Evolutionary conservation across 2,329 filamentous ascomycete species (phyloP), one percentile per base, ranked within the genome.

Genomic region (Ilyonectria sp.): DNA sequence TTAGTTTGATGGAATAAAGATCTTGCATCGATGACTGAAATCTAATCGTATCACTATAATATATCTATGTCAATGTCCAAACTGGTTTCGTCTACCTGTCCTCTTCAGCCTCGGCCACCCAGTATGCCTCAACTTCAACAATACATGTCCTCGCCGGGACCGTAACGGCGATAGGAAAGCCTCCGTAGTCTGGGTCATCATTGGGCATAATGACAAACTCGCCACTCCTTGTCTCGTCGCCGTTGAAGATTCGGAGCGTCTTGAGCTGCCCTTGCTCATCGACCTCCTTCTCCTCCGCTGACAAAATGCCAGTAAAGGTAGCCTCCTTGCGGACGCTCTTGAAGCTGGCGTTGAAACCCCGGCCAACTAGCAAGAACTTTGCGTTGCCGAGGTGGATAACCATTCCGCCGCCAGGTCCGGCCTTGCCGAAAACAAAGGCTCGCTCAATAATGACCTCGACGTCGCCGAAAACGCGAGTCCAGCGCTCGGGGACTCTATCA

Each of bases 171-270:
- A 88, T 89, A 0, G 86, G 86, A 64, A 88, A 88, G 0, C 84
- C 85, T 1, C 86, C 87, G 72, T 89, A 89, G 67, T 89, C 86
- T 0, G 86, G 86, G 37, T 87, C 80, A 37, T 87, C 84, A 64
- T 84, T 86, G 1, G 86, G 87, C 87, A 90, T 90, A 69, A 88
- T 86, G 19, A 82, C 73, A 54, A 82, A 84, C 53, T 78, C 77
- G 1, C 86, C 86, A 69, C 78, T 79, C 47, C 81, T 74, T 1
- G 81, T 83, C 74, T 84, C 82, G 60, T 83, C 82, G 9, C 82
- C 82, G 40, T 83, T 83, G 4, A 83, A 43, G 0, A 78, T 69
- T 11, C 80, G 69, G 44, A 78, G 50, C 10, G 80, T 82, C 54
- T 55, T 50, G n/a, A 83, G 63, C 19, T 76, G 57, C 0, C 80